Evolutionary conservation across 148 eudicot genomes (phyloP).

Genomic region (Dysphania ambrosioides): DNA sequence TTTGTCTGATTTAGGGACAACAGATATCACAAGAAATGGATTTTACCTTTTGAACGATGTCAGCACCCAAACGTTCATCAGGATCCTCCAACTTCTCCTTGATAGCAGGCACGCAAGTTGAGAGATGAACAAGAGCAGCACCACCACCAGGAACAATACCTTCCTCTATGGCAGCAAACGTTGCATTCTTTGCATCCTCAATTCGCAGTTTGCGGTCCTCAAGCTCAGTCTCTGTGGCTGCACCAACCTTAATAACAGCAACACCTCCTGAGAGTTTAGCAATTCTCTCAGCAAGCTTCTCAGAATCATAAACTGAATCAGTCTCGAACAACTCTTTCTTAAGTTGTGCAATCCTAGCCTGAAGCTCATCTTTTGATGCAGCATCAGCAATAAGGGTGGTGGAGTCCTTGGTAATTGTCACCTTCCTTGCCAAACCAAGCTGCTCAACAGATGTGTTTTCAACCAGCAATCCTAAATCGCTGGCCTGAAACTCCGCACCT

Average conservation of each 20-base stretch:
- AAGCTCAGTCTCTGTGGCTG: slow-evolving; percentile 97
- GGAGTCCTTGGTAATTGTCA: slow-evolving; percentile 77
- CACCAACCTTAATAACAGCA: slow-evolving; percentile 97
- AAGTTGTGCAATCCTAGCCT: slow-evolving; percentile 87
- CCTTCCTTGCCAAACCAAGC: slow-evolving; percentile 87
- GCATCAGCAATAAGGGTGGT: slow-evolving; percentile 94
- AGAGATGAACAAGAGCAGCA: slow-evolving; percentile 92
- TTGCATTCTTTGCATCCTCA: slow-evolving; percentile 99
- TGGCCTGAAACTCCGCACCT: slow-evolving; percentile 97
- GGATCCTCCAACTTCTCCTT: slow-evolving; percentile 80
- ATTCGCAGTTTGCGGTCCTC: slow-evolving; percentile 93
- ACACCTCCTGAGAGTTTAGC: slow-evolving; percentile 96
- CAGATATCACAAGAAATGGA: background rate
- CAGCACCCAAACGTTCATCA: slow-evolving; percentile 94
- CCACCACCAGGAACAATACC: slow-evolving; percentile 99
- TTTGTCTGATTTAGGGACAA: too few relatives aligned
- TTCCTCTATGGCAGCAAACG: slow-evolving; percentile 98
- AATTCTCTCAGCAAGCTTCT: slow-evolving; percentile 95
- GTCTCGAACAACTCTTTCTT: slow-evolving; percentile 82
- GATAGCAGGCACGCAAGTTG: slow-evolving; percentile 73
- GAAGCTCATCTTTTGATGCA: slow-evolving; percentile 95
- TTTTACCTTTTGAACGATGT: slow-evolving; percentile 88
- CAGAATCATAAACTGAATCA: slow-evolving; percentile 87
- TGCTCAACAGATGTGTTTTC: slow-evolving; percentile 79
- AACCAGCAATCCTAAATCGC: slow-evolving; percentile 70